phyloP scores from a whole-genome alignment of 805 yeast genomes.

The Hanseniaspora lindneri region DNA sequence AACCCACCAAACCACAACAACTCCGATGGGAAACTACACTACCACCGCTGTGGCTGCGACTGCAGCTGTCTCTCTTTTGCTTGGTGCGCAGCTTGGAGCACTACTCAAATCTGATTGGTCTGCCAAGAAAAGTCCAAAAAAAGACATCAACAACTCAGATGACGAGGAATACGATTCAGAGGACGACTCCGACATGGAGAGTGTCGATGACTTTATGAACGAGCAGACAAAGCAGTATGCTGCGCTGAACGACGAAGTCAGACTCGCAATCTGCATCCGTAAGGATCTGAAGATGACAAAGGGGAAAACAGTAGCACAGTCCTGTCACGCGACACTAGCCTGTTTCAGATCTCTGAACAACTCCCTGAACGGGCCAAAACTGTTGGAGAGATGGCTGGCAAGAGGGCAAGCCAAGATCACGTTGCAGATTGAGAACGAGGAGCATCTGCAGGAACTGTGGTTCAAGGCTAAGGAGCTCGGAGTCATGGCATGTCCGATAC shows the following conservation, averaged over 20 bases:
- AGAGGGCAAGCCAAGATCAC: slow-evolving; percentile 93
- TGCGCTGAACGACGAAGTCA: slow-evolving; percentile 54
- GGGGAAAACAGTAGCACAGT: slow-evolving; percentile 96
- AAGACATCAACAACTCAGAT: neutral
- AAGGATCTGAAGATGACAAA: slow-evolving; percentile 83
- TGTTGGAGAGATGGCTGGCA: slow-evolving; percentile 64
- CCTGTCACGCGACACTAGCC: slow-evolving; percentile 93
- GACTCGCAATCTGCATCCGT: slow-evolving; percentile 80
- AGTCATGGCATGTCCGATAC: slow-evolving; percentile 67
- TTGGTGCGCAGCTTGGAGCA: slow-evolving; percentile 22
- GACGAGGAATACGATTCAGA: slow-evolving; percentile 17
- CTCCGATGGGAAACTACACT: neutral
- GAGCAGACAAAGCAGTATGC: slow-evolving; percentile 50
- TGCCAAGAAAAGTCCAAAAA: neutral
- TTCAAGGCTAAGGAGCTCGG: slow-evolving; percentile 73
- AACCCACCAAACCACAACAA: too few relatives aligned
- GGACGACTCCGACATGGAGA: slow-evolving; percentile 31
- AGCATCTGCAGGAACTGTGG: slow-evolving; percentile 59
- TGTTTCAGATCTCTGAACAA: slow-evolving; percentile 60
- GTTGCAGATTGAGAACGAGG: slow-evolving; percentile 56
- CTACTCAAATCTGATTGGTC: neutral
- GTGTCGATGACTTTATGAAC: slow-evolving; percentile 39
- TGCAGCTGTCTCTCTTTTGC: slow-evolving; percentile 25
- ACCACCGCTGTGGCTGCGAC: slow-evolving; percentile 20
- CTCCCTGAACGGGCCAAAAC: slow-evolving; percentile 42